phyloP scores from a whole-genome alignment of 352 stramenopile species.

The Phytophthora colocasiae region DNA sequence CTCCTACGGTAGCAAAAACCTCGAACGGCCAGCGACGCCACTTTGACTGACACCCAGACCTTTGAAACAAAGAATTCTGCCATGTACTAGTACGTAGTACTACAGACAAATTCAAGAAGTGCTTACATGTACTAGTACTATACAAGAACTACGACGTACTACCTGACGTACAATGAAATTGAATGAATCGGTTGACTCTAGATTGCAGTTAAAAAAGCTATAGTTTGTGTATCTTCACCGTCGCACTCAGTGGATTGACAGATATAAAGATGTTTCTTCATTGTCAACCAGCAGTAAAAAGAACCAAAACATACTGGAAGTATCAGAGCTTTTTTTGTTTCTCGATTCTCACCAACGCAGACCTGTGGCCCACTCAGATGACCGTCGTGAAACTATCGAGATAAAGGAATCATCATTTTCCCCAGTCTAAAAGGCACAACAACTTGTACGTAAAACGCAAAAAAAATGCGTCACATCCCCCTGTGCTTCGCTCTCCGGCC shows the following conservation, averaged over 20 bases:
- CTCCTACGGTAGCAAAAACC: no score
- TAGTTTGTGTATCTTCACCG: conserved; percentile 75
- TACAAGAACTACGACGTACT: no score
- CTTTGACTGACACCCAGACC: no score
- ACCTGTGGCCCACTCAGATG: conserved; percentile 78
- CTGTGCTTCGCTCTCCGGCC: not conserved
- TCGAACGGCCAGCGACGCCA: no score
- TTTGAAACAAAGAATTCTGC: no score
- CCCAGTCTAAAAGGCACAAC: conserved; percentile 36
- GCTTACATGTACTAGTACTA: no score
- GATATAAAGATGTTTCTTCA: conserved; percentile 78
- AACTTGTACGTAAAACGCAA: not conserved
- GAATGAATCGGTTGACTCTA: conserved; percentile 31
- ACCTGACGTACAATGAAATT: no score
- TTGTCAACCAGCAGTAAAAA: conserved; percentile 24
- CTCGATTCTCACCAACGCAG: conserved; percentile 87
- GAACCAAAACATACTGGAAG: conserved; percentile 36
- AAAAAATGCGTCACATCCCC: not conserved
- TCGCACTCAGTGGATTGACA: conserved; percentile 85
- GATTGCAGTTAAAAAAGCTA: conserved; percentile 91
- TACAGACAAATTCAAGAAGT: no score
- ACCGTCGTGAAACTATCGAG: conserved; percentile 91
- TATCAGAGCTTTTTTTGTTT: conserved; percentile 88
- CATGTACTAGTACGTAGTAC: no score
- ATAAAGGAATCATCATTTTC: conserved; percentile 89